Evolutionary conservation across 2,329 filamentous ascomycete species (phyloP).

Genomic region (Beauveria bassiana): DNA sequence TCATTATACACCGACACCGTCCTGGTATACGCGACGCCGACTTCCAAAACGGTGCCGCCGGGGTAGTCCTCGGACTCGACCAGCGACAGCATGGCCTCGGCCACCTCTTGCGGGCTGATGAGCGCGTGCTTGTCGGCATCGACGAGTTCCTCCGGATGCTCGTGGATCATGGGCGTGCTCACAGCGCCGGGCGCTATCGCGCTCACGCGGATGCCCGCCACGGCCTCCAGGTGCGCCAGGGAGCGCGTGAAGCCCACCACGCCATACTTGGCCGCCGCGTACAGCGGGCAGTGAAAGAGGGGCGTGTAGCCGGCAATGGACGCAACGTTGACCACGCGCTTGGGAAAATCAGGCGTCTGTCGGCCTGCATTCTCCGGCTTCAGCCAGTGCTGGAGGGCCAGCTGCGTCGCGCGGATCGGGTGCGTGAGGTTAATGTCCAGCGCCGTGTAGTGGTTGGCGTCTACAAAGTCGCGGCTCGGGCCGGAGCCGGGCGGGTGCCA

Average conservation of each 20-base stretch:
- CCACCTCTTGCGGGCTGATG: conserved; percentile 35
- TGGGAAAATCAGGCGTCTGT: conserved; percentile 26
- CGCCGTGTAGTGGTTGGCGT: conserved; percentile 24
- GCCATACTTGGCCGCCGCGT: conserved; percentile 31
- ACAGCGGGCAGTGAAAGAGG: conserved; percentile 28
- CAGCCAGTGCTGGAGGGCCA: conserved; percentile 32
- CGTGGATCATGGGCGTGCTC: conserved; percentile 37
- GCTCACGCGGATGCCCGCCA: conserved; percentile 30
- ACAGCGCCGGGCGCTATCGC: conserved; percentile 38
- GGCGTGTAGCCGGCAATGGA: conserved; percentile 30
- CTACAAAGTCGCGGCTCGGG: conserved; percentile 23
- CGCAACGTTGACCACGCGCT: conserved; percentile 30
- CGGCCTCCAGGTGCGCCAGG: conserved; percentile 27
- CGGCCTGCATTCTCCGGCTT: conserved; percentile 18
- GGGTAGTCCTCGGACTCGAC: conserved; percentile 25
- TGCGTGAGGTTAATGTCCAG: conserved; percentile 36
- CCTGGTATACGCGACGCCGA: conserved; percentile 25
- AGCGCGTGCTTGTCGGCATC: conserved; percentile 28
- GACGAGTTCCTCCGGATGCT: conserved; percentile 31
- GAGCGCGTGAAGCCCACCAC: conserved; percentile 33
- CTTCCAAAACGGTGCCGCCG: conserved; percentile 36
- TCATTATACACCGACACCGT: conserved; percentile 29
- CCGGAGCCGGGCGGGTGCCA: conserved; percentile 33
- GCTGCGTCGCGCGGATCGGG: conserved; percentile 32
- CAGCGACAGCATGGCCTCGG: conserved; percentile 34